Evolutionary conservation across 768 basidiomycete species (phyloP).

Genomic region (Psilocybe azurescens): DNA sequence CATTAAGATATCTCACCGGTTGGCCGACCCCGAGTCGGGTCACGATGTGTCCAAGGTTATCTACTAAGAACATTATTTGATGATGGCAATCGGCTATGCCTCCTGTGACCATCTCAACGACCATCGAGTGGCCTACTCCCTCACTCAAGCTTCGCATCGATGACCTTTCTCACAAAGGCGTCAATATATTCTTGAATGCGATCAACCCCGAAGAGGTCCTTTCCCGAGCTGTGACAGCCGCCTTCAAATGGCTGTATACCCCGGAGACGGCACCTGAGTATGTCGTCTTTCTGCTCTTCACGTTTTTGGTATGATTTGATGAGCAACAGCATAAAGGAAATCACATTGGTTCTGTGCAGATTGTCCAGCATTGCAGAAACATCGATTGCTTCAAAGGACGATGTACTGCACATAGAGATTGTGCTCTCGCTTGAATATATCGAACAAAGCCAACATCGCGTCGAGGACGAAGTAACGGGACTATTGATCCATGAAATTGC

Average conservation of each 20-base stretch:
- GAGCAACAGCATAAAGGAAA: constrained; percentile 47
- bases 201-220: constrained; percentile 46
- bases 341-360: constrained; percentile 62
- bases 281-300: constrained; percentile 9
- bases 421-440: constrained; percentile 72
- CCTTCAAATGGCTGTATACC: constrained; percentile 47
- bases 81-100: not conserved
- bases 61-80: not conserved
- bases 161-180: constrained; percentile 62
- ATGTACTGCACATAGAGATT: constrained; percentile 64
- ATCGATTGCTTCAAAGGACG: constrained; percentile 38
- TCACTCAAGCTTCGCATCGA: constrained; percentile 58
- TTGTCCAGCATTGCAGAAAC: constrained; percentile 78
- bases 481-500: constrained; percentile 78
- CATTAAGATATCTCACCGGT: too few species aligned
- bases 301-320: not conserved
- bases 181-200: constrained; percentile 54
- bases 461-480: constrained; percentile 66
- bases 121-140: constrained; percentile 53
- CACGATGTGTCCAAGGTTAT: not conserved
- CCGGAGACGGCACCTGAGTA: constrained; percentile 41
- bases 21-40: not conserved
- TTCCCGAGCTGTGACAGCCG: constrained; percentile 51
- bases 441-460: constrained; percentile 40
- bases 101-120: not conserved